These are phyloP conservation scores for Selaginella tamariscina DNA, from an alignment of 75 land plant genomes.

Conservation along the genomic window DNA sequence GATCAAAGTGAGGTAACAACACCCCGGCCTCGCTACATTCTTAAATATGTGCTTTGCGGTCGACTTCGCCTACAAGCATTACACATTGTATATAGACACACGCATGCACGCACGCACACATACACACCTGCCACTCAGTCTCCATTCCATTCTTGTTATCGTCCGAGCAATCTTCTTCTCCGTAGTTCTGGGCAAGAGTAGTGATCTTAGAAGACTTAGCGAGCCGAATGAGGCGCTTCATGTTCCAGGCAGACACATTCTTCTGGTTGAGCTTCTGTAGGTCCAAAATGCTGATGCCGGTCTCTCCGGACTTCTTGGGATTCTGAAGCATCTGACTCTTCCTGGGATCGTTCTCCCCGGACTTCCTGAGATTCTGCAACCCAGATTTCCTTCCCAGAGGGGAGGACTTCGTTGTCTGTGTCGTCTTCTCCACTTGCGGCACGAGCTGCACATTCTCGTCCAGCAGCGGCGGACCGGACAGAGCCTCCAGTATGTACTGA, in stretches of 20 bases:
- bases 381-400: not conserved
- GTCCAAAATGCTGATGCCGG: constrained; percentile 37
- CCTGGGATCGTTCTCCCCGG: constrained; percentile 13
- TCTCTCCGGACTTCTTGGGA: not conserved
- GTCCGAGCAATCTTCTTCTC: constrained; percentile 22
- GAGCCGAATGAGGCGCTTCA: constrained; percentile 60
- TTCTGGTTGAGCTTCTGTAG: constrained; percentile 56
- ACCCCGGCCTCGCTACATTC: constrained; percentile 50
- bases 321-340: no score
- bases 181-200: constrained; percentile 46
- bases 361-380: not conserved
- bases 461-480: constrained; percentile 52
- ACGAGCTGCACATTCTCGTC: constrained; percentile 7
- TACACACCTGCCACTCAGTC: constrained; percentile 55
- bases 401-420: not conserved
- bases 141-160: constrained; percentile 32
- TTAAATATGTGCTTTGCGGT: constrained; percentile 62
- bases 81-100: no score
- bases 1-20: constrained; percentile 23
- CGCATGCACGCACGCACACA: no score
- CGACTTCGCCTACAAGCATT: constrained; percentile 55
- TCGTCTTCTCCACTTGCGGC: not conserved
- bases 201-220: constrained; percentile 43
- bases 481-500: constrained; percentile 59
- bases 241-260: constrained; percentile 77